These are phyloP conservation scores for Fusarium albidum DNA, from an alignment of 2,329 filamentous ascomycete genomes.

Conservation along the genomic window DNA sequence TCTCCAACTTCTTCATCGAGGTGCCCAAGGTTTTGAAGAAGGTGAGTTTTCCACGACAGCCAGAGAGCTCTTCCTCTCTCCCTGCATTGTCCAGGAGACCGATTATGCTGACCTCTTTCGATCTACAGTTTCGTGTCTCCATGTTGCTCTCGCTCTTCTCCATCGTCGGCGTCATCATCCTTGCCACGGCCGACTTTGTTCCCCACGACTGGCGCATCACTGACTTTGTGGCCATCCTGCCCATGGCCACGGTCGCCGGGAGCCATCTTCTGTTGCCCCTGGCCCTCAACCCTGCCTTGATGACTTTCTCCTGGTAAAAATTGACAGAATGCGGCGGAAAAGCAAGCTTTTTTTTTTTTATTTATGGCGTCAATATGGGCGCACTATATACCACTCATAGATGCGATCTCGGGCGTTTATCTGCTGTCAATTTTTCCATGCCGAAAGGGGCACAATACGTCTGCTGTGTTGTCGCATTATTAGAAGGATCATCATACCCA, in stretches of 20 bases:
- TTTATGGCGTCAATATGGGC: slow-evolving; percentile 2
- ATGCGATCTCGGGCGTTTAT: neutral
- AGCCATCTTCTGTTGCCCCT: slow-evolving; percentile 77
- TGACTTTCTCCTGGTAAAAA: slow-evolving; percentile 79
- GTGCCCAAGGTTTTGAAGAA: slow-evolving; percentile 79
- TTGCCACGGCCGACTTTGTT: slow-evolving; percentile 70
- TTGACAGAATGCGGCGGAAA: neutral
- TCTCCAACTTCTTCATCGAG: slow-evolving; percentile 86
- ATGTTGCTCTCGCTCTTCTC: slow-evolving; percentile 68
- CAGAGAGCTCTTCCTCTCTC: no score
- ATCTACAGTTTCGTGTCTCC: slow-evolving; percentile 74
- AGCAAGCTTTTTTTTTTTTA: slow-evolving; percentile 9
- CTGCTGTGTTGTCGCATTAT: neutral
- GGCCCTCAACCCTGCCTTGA: slow-evolving; percentile 79
- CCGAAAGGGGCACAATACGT: neutral
- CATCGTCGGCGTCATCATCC: slow-evolving; percentile 69
- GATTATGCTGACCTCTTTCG: slow-evolving; percentile 28
- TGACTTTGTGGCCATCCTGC: slow-evolving; percentile 79
- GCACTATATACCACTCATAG: neutral
- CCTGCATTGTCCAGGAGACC: slow-evolving; percentile 44
- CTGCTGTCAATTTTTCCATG: no score
- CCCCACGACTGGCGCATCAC: slow-evolving; percentile 72
- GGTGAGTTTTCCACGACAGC: slow-evolving; percentile 65
- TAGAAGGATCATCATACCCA: slow-evolving; percentile 25
- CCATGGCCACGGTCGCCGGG: slow-evolving; percentile 74